Evolutionary conservation across 2,329 filamentous ascomycete species (phyloP), one percentile per base, ranked within the genome.

Genomic region (Sphaerostilbella broomeana): DNA sequence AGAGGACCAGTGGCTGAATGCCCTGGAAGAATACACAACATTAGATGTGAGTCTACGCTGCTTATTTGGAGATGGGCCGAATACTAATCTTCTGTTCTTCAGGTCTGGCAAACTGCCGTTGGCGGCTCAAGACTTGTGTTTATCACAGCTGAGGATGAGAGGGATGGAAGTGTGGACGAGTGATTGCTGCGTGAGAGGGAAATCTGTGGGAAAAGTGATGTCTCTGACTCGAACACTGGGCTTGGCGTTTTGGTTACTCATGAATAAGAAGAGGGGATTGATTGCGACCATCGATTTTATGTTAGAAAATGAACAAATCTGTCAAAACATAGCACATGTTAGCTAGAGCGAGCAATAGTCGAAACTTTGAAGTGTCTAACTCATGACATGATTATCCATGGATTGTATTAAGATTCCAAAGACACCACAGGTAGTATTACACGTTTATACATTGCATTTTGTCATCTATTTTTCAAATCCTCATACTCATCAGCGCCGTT

Each of bases 11-110:
- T 88, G 95, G 67, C 73, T 85, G 55, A 76, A 77, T 51, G 83
- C 89, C 15, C 72, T 98, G 58, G 83, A 95, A 47, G 90, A 95
- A 68, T 97, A 98, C 64, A 81, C 86, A 3, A 70, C 77, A 49
- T 67, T 94, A 45, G 85, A 95, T 69, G 92, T 97, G 70, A 86
- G 89, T 82, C 49, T 56, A 13, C 19, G 10, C n/a, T 15, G 6
- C 15, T 19, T 18, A 11, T 10, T 9, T 15, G 4, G 11, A 19
- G 8, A 16, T 26, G 12, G 8, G 12, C 32, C 17, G 10, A 2
- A 8, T 17, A 7, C 36, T 17, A 36, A 18, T 48, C 35, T 35
- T 33, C 25, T 8, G 30, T 40, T 39, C 33, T 28, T 22, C 21
- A 88, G 84, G 71, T 88, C 47, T 88, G 84, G 84, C 84, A 87